Base-by-base conservation (phyloP, 208 protist species). In the Crithidia thermophila region DNA sequence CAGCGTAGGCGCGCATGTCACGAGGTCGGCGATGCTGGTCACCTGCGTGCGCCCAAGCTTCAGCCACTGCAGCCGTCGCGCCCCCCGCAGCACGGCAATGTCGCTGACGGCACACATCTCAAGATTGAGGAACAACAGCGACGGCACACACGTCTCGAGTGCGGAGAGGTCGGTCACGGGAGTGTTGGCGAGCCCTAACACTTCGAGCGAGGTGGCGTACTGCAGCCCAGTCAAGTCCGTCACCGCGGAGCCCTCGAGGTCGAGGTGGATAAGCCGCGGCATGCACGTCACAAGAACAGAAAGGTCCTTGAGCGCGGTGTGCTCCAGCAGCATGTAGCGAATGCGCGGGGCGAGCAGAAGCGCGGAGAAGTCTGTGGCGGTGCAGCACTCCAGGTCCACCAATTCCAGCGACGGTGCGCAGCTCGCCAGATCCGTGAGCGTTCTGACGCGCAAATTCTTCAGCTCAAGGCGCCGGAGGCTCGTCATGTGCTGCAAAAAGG, bases 361-460 rank as follows among this genome's bases (percentile, higher is more conserved):
- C 49, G 36, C 27, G 25, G 49, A 36, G 49, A 53, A 36, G 27
- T 36, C 28, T 6, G 49, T 53, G 14, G 25, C 28, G 28, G 27
- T 25, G 28, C 49, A 53, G 49, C 49, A 13, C 49, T 53, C 49
- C 10, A 53, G 16, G 49, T 53, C 28, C 27, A 36, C 20, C 31
- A 53, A 36, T 28, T 36, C 49, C 25, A 37, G 25, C 49, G 49
- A 53, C 28, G 49, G 28, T 18, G 49, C 49, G 49, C 49, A 53
- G 13, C 4, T 28, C 16, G 49, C 23, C 27, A 53, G 28, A 18
- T 31, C 49, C 5, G 16, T 13, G 28, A 53, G 27, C 4, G 14
- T 8, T 13, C 14, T 31, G 10, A 53, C 49, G 18, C 40, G 40
- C 6, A 46, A 18, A n/a, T 46, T 46, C 20, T 46, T 46, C 16